These are phyloP conservation scores for Papiliotrema laurentii DNA, from an alignment of 1,284 basidiomycete genomes.

Conservation along the genomic window DNA sequence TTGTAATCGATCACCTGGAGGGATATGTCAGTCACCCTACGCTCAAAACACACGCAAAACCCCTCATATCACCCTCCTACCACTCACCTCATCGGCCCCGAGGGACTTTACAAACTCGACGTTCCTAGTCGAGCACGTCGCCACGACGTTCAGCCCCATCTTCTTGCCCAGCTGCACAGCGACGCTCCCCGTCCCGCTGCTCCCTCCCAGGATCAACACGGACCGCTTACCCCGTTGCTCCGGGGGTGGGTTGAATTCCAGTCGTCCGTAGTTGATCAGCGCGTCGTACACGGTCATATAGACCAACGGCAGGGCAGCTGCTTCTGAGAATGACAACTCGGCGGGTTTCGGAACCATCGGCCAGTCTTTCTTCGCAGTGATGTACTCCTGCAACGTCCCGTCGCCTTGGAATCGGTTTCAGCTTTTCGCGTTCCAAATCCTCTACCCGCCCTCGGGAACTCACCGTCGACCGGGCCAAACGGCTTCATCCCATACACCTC, in stretches of 20 bases:
- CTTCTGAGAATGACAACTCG: constrained; percentile 54
- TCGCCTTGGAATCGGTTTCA: constrained; percentile 43
- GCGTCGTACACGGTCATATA: constrained; percentile 58
- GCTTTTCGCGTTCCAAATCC: not conserved
- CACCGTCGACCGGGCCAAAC: constrained; percentile 8
- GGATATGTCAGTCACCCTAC: not conserved
- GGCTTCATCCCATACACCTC: constrained; percentile 55
- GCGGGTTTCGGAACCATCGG: constrained; percentile 17
- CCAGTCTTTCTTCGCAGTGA: constrained; percentile 48
- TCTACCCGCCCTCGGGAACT: constrained; percentile 19
- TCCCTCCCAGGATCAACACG: constrained; percentile 64
- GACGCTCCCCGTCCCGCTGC: constrained; percentile 59
- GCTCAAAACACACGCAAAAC: not conserved
- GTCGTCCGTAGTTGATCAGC: constrained; percentile 49
- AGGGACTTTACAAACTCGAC: constrained; percentile 48
- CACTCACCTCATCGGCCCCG: constrained; percentile 52
- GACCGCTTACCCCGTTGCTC: constrained; percentile 11
- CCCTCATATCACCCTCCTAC: too few relatives aligned
- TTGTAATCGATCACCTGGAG: constrained; percentile 60
- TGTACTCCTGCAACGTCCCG: constrained; percentile 58
- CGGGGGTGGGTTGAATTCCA: constrained; percentile 41
- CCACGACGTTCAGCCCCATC: constrained; percentile 56
- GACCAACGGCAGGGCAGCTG: constrained; percentile 58
- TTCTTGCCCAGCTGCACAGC: constrained; percentile 64
- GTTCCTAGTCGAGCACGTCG: constrained; percentile 57